Evolutionary conservation across 768 basidiomycete genomes (phyloP), one percentile per base, ranked within the genome.

Genomic region (Boletales sp.): DNA sequence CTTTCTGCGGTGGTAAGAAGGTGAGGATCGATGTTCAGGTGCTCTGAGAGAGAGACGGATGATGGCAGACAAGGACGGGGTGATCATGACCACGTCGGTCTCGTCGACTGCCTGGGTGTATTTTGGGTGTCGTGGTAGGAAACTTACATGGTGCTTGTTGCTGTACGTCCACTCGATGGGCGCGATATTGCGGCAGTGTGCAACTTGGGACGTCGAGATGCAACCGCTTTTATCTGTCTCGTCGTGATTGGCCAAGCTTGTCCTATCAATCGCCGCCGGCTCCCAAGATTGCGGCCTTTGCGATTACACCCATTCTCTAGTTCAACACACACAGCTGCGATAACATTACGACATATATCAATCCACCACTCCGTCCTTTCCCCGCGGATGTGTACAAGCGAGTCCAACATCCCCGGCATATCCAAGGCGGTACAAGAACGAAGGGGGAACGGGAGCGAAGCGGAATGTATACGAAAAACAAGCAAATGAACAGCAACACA

Each of bases 401-500:
- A 60, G 44, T 46, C 46, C 49, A 44, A 51, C 41, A 54, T 51
- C 51, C 44, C 25, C 25, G 6, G 25, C 25, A 28, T 28, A 28
- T 28, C 25, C 25, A 28, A 28, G 25, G 25, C 25, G 25, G 25
- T 41, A 34, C 14, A 51, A 37, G 37, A 28, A 28, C 18, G 41
- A 13, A 40, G 34, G 49, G 48, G 50, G 51, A 46, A 50, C 34
- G 49, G 52, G 41, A 52, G 48, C 19, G 41, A 53, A 60, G 53
- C 63, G 54, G 53, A 49, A 57, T 53, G 50, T 63, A 63, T 64
- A 54, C 53, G 63, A 58, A 57, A 56, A 66, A 62, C 58, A 60
- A 60, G 51, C 50, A 54, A 56, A 53, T 51, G 40, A 49, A 61
- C 54, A 68, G 60, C 61, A 58, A 54, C 55, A 57, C 48, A 59